These are phyloP conservation scores for Arthrocladium fulminans DNA, from an alignment of 2,329 filamentous ascomycete species.

Conservation along the genomic window DNA sequence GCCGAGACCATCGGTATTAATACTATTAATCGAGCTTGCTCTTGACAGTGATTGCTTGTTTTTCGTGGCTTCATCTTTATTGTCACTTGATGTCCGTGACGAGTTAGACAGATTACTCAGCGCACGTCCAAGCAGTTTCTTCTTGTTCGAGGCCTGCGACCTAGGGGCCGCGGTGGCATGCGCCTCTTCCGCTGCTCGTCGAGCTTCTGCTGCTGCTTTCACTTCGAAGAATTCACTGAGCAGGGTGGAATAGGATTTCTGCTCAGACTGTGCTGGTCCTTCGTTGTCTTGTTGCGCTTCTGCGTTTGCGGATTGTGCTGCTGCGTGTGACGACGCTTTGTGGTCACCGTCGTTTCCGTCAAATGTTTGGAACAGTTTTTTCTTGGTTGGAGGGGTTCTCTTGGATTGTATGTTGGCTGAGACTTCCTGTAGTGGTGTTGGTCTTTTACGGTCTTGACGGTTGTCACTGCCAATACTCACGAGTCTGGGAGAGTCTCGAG, in stretches of 20 bases:
- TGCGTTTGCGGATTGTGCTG: neutral
- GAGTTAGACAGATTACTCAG: slow-evolving; percentile 34
- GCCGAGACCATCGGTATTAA: slow-evolving; percentile 32
- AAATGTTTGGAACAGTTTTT: slow-evolving; percentile 10
- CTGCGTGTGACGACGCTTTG: neutral
- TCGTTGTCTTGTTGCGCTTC: neutral
- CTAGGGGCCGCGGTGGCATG: neutral
- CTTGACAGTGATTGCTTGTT: slow-evolving; percentile 28
- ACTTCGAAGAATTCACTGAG: slow-evolving; percentile 5
- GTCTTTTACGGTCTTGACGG: neutral
- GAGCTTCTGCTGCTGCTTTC: slow-evolving; percentile 11
- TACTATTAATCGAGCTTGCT: slow-evolving; percentile 42
- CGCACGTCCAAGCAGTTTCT: slow-evolving; percentile 34
- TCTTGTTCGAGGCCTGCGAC: slow-evolving; percentile 21
- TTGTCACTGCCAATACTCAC: neutral
- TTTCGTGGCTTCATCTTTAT: neutral
- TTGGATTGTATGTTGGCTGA: slow-evolving; percentile 25
- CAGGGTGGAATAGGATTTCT: neutral
- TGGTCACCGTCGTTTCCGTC: slow-evolving; percentile 13
- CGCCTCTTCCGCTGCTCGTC: neutral
- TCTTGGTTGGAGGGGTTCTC: slow-evolving; percentile 6
- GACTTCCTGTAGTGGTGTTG: slow-evolving; percentile 25
- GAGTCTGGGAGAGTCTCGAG: slow-evolving; percentile 11
- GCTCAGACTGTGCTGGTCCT: neutral
- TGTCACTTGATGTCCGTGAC: slow-evolving; percentile 24